Conservation (phyloP, 805 yeast species). For the Candida endomychidarum region DNA sequence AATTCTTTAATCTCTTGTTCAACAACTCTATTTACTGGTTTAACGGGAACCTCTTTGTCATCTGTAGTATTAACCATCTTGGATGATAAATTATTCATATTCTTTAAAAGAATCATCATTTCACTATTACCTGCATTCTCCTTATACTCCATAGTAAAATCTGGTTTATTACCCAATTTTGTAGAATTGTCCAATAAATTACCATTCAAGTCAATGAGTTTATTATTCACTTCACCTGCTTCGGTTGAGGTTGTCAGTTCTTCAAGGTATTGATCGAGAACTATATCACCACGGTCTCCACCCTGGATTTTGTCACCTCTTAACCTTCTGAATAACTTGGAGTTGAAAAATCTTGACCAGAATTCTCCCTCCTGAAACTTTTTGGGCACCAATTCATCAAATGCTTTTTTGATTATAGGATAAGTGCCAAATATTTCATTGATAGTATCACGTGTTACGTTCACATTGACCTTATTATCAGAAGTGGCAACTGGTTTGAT, state of each 20-base stretch:
- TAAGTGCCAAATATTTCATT: conserved; percentile 88
- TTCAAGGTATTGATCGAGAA: conserved; percentile 76
- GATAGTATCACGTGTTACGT: conserved; percentile 87
- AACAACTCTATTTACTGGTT: background rate
- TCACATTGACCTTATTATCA: conserved; percentile 91
- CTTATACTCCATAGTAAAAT: conserved; percentile 75
- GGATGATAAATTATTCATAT: conserved; percentile 85
- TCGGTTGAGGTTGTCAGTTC: conserved; percentile 10
- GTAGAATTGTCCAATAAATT: conserved; percentile 81
- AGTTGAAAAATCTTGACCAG: conserved; percentile 94
- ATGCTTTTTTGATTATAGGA: conserved; percentile 87
- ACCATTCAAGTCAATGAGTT: conserved; percentile 75
- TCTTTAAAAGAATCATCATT: conserved; percentile 71
- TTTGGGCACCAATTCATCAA: conserved; percentile 81
- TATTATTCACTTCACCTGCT: conserved; percentile 44
- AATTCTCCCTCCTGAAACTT: conserved; percentile 86
- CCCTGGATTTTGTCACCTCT: conserved; percentile 79
- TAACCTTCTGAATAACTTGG: conserved; percentile 80
- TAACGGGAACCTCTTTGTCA: conserved; percentile 11
- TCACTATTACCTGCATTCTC: conserved; percentile 40
- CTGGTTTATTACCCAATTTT: conserved; percentile 77
- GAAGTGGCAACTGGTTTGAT: conserved; percentile 91
- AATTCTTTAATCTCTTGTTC: conserved; percentile 24
- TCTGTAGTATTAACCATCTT: conserved; percentile 54
- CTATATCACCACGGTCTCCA: conserved; percentile 78